Base-by-base conservation (phyloP, 208 protist species). In the Acanthamoeba royreba region DNA sequence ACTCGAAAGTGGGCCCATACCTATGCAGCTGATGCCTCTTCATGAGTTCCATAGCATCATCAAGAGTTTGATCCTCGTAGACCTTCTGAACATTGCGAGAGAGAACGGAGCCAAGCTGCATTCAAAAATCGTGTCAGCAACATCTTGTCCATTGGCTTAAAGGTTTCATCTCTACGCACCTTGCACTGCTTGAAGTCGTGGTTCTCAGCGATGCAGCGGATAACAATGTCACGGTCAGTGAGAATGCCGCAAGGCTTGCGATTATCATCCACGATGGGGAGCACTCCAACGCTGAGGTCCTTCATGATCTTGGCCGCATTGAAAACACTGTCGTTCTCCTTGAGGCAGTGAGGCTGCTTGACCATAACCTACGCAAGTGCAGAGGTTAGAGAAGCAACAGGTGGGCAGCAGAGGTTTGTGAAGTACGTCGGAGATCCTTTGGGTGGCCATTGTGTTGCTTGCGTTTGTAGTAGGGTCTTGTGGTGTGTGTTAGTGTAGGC, bases 111-210 rank as follows among this genome's bases (percentile, higher is more conserved):
- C 4, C 42, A 8, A 74, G 13, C 49, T 55, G 49, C 49, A 55
- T 55, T n/a, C n/a, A n/a, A n/a, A n/a, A n/a, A n/a, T n/a, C n/a
- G n/a, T n/a, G n/a, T n/a, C n/a, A n/a, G n/a, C n/a, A n/a, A n/a
- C n/a, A n/a, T n/a, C n/a, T n/a, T n/a, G n/a, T n/a, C n/a, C n/a
- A n/a, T n/a, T n/a, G n/a, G n/a, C n/a, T n/a, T n/a, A n/a, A n/a
- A n/a, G 49, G 19, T 19, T 25, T 25, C 49, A 55, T 9, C 13
- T 25, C 13, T 9, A 55, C 49, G 19, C 13, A 55, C 8, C 63
- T 74, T 74, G 63, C 63, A 74, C 63, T 74, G 63, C n/a, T 74
- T 74, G 63, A 19, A 74, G 63, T 74, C 63, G 63, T 74, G 63
- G 63, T 35, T 35, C 63, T 74, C 63, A 19, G 33, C 33, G 31